Evolutionary conservation across 2,329 filamentous ascomycete genomes (phyloP).

Genomic region (Colletotrichum coccodes): DNA sequence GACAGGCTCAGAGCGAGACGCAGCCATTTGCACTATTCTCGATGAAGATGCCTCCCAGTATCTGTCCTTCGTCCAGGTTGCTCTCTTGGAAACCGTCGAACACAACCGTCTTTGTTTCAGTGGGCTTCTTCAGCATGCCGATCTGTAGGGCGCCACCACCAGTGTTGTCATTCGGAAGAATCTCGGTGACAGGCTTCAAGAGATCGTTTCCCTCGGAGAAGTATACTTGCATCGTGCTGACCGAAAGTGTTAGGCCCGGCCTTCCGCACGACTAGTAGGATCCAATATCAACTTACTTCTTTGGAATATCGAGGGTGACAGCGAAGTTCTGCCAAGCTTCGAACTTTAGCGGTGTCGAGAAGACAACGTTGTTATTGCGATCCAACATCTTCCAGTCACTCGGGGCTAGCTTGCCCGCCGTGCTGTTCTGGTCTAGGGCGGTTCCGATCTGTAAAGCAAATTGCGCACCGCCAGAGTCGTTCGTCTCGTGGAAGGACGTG

Average conservation of each 20-base stretch:
- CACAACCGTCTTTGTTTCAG: slow-evolving; percentile 53
- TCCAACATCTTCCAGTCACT: slow-evolving; percentile 57
- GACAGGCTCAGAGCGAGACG: not conserved
- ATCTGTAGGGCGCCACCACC: slow-evolving; percentile 71
- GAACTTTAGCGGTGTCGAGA: slow-evolving; percentile 58
- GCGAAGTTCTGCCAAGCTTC: slow-evolving; percentile 71
- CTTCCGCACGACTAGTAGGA: not conserved
- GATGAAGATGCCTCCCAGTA: slow-evolving; percentile 62
- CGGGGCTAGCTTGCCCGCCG: slow-evolving; percentile 37
- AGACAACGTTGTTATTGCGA: slow-evolving; percentile 60
- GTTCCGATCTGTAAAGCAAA: slow-evolving; percentile 65
- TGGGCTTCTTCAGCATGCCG: slow-evolving; percentile 70
- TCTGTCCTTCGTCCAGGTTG: slow-evolving; percentile 61
- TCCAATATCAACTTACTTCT: slow-evolving; percentile 54
- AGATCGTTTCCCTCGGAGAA: slow-evolving; percentile 60
- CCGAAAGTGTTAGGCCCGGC: not conserved
- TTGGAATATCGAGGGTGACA: slow-evolving; percentile 65
- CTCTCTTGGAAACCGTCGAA: slow-evolving; percentile 58
- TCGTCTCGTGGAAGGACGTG: slow-evolving; percentile 60
- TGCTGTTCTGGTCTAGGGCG: slow-evolving; percentile 51
- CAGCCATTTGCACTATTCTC: slow-evolving; percentile 53
- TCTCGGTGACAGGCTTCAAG: slow-evolving; percentile 57
- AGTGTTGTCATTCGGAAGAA: slow-evolving; percentile 59
- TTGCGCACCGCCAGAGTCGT: slow-evolving; percentile 59
- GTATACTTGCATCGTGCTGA: slow-evolving; percentile 64